phyloP scores from a whole-genome alignment of 2,329 filamentous ascomycete species.

The Lasiodiplodia citricola region DNA sequence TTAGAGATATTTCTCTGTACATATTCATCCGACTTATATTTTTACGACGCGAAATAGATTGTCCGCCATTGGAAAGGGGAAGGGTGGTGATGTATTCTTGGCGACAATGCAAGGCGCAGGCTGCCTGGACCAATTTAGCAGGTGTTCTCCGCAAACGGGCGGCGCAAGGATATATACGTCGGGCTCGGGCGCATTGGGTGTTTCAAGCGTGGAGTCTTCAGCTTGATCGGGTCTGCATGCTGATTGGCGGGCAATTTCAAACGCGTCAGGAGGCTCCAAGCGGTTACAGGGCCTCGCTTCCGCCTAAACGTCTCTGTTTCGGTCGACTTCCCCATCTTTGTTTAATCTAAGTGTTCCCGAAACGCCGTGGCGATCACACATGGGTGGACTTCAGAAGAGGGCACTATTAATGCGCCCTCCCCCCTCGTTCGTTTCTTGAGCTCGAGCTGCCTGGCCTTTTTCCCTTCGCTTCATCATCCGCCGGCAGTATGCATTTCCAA shows the following conservation, averaged over 20 bases:
- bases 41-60: background rate
- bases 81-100: background rate
- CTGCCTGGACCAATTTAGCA: background rate
- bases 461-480: background rate
- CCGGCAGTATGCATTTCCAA: conserved; percentile 9
- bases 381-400: background rate
- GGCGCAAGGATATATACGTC: background rate
- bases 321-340: conserved; percentile 14
- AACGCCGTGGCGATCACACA: conserved; percentile 17
- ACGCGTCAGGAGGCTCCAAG: conserved; percentile 9
- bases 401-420: conserved; percentile 3
- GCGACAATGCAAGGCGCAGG: background rate
- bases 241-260: conserved; percentile 23
- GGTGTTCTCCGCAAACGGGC: background rate
- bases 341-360: conserved; percentile 22
- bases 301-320: background rate
- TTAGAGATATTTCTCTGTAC: background rate
- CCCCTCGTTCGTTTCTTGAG: background rate
- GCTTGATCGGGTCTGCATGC: background rate
- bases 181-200: background rate
- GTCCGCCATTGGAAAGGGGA: background rate
- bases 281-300: conserved; percentile 23
- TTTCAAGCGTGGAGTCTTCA: background rate
- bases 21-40: background rate
- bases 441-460: background rate